Evolutionary conservation across 345 rosid species (phyloP), one percentile per base, ranked within the genome.

Genomic region (Gossypium bickii): DNA sequence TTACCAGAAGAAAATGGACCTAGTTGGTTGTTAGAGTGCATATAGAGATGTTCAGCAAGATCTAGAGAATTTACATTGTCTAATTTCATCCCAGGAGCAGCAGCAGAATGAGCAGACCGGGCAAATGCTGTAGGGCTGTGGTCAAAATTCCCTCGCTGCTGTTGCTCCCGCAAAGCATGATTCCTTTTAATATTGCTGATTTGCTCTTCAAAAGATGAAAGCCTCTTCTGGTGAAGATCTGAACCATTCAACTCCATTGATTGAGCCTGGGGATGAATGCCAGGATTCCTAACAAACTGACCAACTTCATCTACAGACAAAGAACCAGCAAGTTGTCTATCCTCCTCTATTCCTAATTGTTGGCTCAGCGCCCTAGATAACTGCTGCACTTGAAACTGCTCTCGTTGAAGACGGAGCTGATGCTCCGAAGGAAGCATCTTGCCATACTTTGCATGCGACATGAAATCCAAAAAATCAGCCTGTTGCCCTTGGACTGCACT

Each of bases 341-440:
- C 83, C 74, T 70, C 74, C 18, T 85, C 83, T 76, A 74, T 74
- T 41, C 76, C 82, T 20, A 78, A 70, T 43, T 74, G 83, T 71
- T 74, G 83, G 66, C 77, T 80, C 69, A 83, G 67, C 56, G 75
- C 78, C 78, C 76, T 27, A 48, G 86, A 78, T 57, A 85, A 76
- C 53, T 80, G 81, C 13, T 53, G 80, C 2, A 81, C 86, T 60
- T 76, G 85, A 63, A 81, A 64, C 59, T 76, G 85, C 58, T 82
- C 86, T 70, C 75, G 80, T 43, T 78, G 88, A 65, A 67, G 78
- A 67, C 47, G 81, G 52, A 82, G 60, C 72, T 78, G 81, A 22
- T 80, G 84, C 25, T 83, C 84, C 52, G 81, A 65, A 74, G 72
- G 74, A 41, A 61, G 78, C 44, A 77, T 60, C 59, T 72, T 77